Evolutionary conservation across 805 yeast species (phyloP).

Genomic region (Debaryomyces hansenii): DNA sequence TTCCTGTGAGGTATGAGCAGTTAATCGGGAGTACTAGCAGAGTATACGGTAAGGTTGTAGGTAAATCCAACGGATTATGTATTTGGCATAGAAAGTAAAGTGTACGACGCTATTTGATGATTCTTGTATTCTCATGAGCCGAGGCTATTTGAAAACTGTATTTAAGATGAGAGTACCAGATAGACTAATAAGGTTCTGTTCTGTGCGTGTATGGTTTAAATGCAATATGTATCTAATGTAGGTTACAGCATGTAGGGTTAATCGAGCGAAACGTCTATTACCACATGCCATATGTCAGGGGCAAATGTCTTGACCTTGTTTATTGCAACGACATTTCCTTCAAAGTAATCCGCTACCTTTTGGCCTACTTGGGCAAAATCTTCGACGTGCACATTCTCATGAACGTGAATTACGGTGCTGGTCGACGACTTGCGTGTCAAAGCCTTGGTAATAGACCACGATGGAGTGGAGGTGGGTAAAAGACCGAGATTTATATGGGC

Average conservation of each 20-base stretch:
- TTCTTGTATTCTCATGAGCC: too few species aligned
- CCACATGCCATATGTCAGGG: slow-evolving; percentile 82
- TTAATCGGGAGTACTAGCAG: too few species aligned
- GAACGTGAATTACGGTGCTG: slow-evolving; percentile 54
- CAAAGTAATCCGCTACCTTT: slow-evolving; percentile 15
- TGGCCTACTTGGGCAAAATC: slow-evolving; percentile 36
- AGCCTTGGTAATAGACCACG: slow-evolving; percentile 54
- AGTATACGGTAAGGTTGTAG: too few species aligned
- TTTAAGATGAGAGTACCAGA: too few species aligned
- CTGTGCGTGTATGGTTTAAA: too few species aligned
- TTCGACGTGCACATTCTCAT: slow-evolving; percentile 62
- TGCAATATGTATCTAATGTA: neutral
- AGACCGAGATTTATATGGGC: slow-evolving; percentile 76
- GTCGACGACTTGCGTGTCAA: slow-evolving; percentile 12
- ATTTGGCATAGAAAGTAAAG: too few species aligned
- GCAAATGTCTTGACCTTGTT: slow-evolving; percentile 83
- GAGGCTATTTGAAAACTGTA: too few species aligned
- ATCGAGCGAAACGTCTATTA: slow-evolving; percentile 27
- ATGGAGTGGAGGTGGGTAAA: slow-evolving; percentile 65
- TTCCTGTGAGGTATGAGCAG: too few species aligned
- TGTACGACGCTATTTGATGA: too few species aligned
- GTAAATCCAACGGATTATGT: too few species aligned
- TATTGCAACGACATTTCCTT: slow-evolving; percentile 31
- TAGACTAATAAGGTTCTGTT: too few species aligned
- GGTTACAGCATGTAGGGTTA: neutral